These are phyloP conservation scores for Heracleum sosnowskyi DNA, from an alignment of 129 eudicot species.

Conservation along the genomic window DNA sequence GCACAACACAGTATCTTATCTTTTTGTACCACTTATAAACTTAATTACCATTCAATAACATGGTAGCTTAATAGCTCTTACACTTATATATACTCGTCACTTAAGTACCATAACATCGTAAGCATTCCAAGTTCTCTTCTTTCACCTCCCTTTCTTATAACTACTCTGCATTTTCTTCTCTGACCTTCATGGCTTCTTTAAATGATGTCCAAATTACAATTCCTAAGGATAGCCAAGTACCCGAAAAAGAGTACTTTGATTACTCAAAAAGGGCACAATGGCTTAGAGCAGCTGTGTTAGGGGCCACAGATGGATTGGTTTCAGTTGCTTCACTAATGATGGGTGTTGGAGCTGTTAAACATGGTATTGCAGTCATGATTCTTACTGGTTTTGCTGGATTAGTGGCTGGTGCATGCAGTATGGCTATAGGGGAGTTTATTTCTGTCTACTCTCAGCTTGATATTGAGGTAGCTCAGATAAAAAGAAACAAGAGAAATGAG, in stretches of 20 bases:
- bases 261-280: constrained; percentile 15
- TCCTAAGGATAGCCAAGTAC: constrained; percentile 2
- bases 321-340: constrained; percentile 8
- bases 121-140: neutral
- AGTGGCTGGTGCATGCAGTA: no score
- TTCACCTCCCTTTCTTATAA: neutral
- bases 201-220: constrained; percentile 2
- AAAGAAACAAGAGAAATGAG: no score
- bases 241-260: neutral
- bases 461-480: no score
- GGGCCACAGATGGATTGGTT: constrained; percentile 10
- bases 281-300: no score
- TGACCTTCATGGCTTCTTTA: constrained; percentile 2
- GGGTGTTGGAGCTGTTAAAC: constrained; percentile 12
- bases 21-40: neutral
- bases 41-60: neutral
- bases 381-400: no score
- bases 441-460: no score
- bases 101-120: neutral
- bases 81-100: neutral
- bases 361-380: constrained; percentile 7
- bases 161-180: neutral
- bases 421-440: no score
- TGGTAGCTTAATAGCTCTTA: neutral
- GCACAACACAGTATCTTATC: neutral